Evolutionary conservation across 176 grass and related monocot genomes (phyloP).

Genomic region (Musa beccarii): DNA sequence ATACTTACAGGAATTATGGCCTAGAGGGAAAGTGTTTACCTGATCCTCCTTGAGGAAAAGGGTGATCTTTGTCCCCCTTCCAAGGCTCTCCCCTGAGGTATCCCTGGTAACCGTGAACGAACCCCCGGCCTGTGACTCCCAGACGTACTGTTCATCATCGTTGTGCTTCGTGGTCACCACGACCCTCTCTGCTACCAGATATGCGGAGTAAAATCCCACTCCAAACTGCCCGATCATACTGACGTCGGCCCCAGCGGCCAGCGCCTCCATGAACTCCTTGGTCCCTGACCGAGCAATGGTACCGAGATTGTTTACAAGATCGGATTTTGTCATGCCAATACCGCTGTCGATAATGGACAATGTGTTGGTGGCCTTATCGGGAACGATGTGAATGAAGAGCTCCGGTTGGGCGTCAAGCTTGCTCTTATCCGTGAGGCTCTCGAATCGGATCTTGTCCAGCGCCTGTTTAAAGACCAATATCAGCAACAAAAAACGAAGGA

Average conservation of each 20-base stretch:
- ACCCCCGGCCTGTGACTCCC: slow-evolving; percentile 1
- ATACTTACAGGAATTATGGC: too few relatives aligned
- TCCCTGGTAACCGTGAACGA: slow-evolving; percentile 3
- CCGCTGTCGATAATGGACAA: slow-evolving; percentile 1
- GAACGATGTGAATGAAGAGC: slow-evolving; percentile 9
- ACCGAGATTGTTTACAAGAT: slow-evolving; percentile 7
- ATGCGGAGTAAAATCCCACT: slow-evolving; percentile 2
- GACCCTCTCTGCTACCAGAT: not conserved
- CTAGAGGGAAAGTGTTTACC: not conserved
- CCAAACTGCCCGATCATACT: slow-evolving; percentile 5
- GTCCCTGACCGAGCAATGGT: not conserved
- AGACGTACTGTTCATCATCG: slow-evolving; percentile 8
- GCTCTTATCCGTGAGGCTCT: slow-evolving; percentile 11
- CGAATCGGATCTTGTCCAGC: slow-evolving; percentile 11
- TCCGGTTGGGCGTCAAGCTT: slow-evolving; percentile 6
- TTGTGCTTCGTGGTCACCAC: slow-evolving; percentile 10
- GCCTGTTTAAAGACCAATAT: not conserved
- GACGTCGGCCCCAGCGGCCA: not conserved
- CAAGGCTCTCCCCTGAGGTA: not conserved
- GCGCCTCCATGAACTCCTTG: slow-evolving; percentile 8
- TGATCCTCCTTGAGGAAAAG: slow-evolving; percentile 10
- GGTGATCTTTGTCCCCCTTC: slow-evolving; percentile 7
- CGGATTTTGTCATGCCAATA: slow-evolving; percentile 6
- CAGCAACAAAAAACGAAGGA: not conserved
- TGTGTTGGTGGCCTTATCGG: slow-evolving; percentile 1